Percentiles rank a stretch among this genome's conserved stretches.
phyloP scores from a whole-genome alignment of 169 alveolate species.

The Cryptosporidium parvum region DNA sequence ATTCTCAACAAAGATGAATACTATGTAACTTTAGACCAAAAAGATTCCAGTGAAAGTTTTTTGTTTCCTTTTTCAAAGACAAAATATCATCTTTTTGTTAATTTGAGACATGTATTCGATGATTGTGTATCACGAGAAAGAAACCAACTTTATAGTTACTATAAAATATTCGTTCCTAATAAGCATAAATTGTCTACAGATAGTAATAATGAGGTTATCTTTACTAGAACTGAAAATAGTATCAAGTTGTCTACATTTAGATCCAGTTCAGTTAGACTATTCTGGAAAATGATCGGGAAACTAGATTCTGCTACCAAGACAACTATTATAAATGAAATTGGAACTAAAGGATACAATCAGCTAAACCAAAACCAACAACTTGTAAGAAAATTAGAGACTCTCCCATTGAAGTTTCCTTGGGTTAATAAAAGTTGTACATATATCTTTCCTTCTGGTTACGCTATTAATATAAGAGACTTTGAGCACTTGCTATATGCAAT shows the following conservation, averaged over 20 bases:
- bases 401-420: constrained; percentile 40
- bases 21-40: not conserved
- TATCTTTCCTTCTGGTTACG: constrained; percentile 12
- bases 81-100: constrained; percentile 1
- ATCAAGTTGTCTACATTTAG: not conserved
- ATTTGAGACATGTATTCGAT: constrained; percentile 1
- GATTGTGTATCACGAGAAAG: not conserved
- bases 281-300: not conserved
- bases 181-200: not conserved
- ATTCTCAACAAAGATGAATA: not conserved
- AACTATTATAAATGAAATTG: not conserved
- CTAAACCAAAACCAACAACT: constrained; percentile 5
- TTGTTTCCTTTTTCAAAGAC: not conserved
- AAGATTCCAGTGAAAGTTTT: not conserved
- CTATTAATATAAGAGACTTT: constrained; percentile 27
- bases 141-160: not conserved
- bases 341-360: not conserved
- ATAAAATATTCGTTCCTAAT: not conserved
- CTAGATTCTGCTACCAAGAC: not conserved
- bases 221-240: not conserved
- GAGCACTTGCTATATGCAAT: constrained; percentile 29
- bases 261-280: not conserved
- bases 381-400: not conserved
- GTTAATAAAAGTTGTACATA: not conserved
- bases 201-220: not conserved